Evolutionary conservation across 2,329 filamentous ascomycete genomes (phyloP), one percentile per base, ranked within the genome.

Genomic region (Aspergillus pseudoterreus): DNA sequence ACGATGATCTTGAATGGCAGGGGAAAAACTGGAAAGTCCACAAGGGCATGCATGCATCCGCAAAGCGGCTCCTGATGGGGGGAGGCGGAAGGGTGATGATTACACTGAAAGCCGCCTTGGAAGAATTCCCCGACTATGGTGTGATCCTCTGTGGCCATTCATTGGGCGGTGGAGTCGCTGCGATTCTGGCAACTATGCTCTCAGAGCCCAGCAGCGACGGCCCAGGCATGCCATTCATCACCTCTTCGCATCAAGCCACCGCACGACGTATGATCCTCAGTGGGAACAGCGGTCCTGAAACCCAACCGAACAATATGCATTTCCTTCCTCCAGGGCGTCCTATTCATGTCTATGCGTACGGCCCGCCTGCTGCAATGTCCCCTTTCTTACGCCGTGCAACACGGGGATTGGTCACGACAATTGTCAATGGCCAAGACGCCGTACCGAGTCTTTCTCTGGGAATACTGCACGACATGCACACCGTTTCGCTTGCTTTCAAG

Each of bases 291-390:
- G 59, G 63, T 47, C 61, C 52, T 56, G 52, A 55, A 49, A 52
- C 41, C 10, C 49, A 51, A 6, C 53, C 59, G 45, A 50, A 58
- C 24, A 42, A 19, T 4, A 42, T 42, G n/a, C 70, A 83, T 30
- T 78, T 75, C 15, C 76, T 91, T 0, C 88, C 88, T 0, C 61
- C 84, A 0, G 83, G 84, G 14, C 80, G 88, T 0, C 84, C 86
- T 3, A 86, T 91, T 17, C 88, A 92, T 60, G 88, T 90, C 11
- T 92, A 89, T 64, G 85, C 88, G 6, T 92, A 90, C 64, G 88
- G 88, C 0, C 84, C 87, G 1, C 87, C 87, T 0, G 82, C 86
- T 0, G 86, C 85, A 12, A 83, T 91, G 79, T 88, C 86, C 0
- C 78, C 85, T 0, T 81, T 84, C 2, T 77, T 92, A 6, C 82